These are phyloP conservation scores for Aspergillus ruber DNA, from an alignment of 2,329 filamentous ascomycete species.

Conservation along the genomic window DNA sequence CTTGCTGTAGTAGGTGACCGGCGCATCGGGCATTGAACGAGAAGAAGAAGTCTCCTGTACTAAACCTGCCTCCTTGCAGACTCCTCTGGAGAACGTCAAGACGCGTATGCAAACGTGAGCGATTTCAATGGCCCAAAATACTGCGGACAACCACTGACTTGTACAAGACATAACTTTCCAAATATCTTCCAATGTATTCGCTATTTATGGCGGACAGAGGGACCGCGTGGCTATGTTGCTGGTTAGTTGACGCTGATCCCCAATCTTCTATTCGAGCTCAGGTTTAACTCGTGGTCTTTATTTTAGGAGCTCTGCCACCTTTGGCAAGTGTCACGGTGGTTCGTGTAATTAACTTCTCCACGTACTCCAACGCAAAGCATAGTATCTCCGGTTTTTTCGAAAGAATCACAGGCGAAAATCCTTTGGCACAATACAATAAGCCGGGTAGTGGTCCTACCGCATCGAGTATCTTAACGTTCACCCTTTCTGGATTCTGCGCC, in stretches of 20 bases:
- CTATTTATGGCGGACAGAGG: constrained; percentile 43
- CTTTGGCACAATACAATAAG: constrained; percentile 35
- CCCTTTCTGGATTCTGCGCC: constrained; percentile 36
- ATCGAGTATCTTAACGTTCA: constrained; percentile 38
- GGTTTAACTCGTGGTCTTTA: neutral
- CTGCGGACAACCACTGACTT: constrained; percentile 2
- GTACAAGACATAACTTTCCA: constrained; percentile 37
- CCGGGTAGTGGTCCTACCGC: constrained; percentile 37
- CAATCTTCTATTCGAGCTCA: neutral
- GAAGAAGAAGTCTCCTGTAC: neutral
- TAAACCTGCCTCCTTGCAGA: constrained; percentile 20
- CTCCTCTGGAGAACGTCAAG: constrained; percentile 44
- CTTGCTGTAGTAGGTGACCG: constrained; percentile 38
- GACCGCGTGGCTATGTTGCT: constrained; percentile 42
- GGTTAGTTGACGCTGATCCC: constrained; percentile 23
- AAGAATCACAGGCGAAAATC: constrained; percentile 35
- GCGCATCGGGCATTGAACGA: neutral
- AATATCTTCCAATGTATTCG: constrained; percentile 37
- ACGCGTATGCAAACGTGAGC: constrained; percentile 46
- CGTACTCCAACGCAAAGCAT: constrained; percentile 40
- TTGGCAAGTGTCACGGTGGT: constrained; percentile 41
- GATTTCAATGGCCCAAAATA: constrained; percentile 2
- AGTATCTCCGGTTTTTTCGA: constrained; percentile 34
- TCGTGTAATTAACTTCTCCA: constrained; percentile 41
- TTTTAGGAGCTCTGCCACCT: constrained; percentile 38